Evolutionary conservation across 2,329 filamentous ascomycete genomes (phyloP).

Genomic region (Apiospora malaysiana): DNA sequence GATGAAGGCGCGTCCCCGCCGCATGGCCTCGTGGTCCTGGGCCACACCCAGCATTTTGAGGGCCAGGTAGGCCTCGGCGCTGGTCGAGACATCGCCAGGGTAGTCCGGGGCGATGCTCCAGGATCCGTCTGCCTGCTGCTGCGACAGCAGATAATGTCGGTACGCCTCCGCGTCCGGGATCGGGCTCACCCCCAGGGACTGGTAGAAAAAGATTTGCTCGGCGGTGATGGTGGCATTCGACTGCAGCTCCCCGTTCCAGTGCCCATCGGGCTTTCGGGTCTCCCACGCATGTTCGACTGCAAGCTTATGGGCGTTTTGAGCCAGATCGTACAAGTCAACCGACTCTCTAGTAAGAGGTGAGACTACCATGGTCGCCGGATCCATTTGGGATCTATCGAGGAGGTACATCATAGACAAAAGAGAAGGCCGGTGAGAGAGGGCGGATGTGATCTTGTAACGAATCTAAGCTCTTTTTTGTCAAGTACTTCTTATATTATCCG

Average conservation of each 20-base stretch:
- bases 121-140: slow-evolving; percentile 7
- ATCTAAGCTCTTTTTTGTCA: not conserved
- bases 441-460: too few relatives aligned
- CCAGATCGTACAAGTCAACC: not conserved
- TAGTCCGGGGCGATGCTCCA: slow-evolving; percentile 15
- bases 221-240: slow-evolving; percentile 19
- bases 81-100: not conserved
- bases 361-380: not conserved
- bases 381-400: not conserved
- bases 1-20: slow-evolving; percentile 5
- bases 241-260: slow-evolving; percentile 16
- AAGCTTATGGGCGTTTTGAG: not conserved
- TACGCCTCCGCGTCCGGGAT: not conserved
- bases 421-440: too few relatives aligned
- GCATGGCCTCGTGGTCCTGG: not conserved
- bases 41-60: slow-evolving; percentile 16
- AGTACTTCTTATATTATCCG: not conserved
- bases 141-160: not conserved
- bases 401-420: not conserved
- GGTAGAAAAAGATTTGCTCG: slow-evolving; percentile 16
- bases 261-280: slow-evolving; percentile 8
- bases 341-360: not conserved
- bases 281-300: not conserved
- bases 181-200: not conserved
- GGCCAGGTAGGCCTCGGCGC: slow-evolving; percentile 18